Evolutionary conservation across 2,329 filamentous ascomycete species (phyloP), one percentile per base, ranked within the genome.

Genomic region (Xylariaceae sp.): DNA sequence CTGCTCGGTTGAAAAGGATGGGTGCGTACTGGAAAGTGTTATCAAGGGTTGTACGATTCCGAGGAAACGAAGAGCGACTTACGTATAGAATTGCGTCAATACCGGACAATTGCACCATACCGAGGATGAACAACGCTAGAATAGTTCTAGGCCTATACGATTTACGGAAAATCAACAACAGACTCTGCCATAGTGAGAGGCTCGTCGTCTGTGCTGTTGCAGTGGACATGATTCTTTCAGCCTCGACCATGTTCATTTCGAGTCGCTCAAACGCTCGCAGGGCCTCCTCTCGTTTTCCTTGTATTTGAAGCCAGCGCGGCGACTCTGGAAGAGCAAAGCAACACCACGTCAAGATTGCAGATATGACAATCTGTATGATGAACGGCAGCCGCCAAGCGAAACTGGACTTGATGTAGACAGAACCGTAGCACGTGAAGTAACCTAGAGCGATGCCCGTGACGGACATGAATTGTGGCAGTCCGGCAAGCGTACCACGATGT

Each of bases 21-120:
- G 86, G 86, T 0, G 85, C 83, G 55, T 88, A 88, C 78, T 84
- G 39, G 14, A n/a, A 8, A 6, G 9, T 31, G 16, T 7, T 6
- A 17, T 53, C 8, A 49, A 37, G 4, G 16, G 2, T 1, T 3
- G 2, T 37, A 7, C n/a, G 0, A 17, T 7, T 6, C 4, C 14
- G 16, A 5, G 6, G 4, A 12, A 1, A 12, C 6, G 4, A 6
- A 2, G 11, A 37, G 23, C 4, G 4, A 24, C 78, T 67, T 66
- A 84, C 82, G 56, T 86, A 87, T 21, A 86, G 75, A 4, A 88
- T 79, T 0, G 82, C 85, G 61, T 88, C 86, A 46, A 88, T 87
- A 0, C 86, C 85, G 24, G 77, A 82, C 0, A 87, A 71, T 63
- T 88, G 86, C 28, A 84, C 78, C 76, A 86, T 84, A 1, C 76